phyloP scores from a whole-genome alignment of 768 basidiomycete genomes.

The Lentinula boryana region DNA sequence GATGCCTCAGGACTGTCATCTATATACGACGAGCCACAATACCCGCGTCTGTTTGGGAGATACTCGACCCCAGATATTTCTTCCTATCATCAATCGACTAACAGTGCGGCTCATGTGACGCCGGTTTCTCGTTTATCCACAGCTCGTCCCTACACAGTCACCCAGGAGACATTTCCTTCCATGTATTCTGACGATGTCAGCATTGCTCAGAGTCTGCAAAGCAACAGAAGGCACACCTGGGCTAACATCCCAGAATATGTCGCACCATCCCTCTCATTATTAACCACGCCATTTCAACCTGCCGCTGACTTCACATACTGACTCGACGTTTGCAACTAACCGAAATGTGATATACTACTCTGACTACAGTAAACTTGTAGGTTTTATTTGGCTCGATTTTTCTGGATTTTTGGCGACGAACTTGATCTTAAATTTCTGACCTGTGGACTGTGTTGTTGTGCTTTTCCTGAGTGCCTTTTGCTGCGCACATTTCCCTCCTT shows the following conservation, averaged over 20 bases:
- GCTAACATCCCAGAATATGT: neutral
- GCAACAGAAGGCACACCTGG: slow-evolving; percentile 1
- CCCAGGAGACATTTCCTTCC: neutral
- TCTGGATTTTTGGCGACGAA: neutral
- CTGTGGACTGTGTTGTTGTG: neutral
- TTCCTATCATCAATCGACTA: slow-evolving; percentile 6
- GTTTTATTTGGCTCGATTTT: neutral
- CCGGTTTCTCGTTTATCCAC: neutral
- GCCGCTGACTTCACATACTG: slow-evolving; percentile 2
- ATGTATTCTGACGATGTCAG: neutral
- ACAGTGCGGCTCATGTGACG: neutral
- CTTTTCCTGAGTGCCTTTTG: neutral
- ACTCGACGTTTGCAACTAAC: neutral
- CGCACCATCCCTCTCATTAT: slow-evolving; percentile 19
- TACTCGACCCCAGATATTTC: neutral
- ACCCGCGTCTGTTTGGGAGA: neutral
- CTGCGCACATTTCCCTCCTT: neutral
- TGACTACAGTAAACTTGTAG: neutral
- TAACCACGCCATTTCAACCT: slow-evolving; percentile 25
- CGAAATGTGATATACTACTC: neutral
- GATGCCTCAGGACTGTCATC: neutral
- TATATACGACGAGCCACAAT: neutral
- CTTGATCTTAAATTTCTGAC: neutral
- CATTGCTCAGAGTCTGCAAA: slow-evolving; percentile 4
- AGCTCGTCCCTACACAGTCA: slow-evolving; percentile 1